Percentiles rank a stretch among this genome's conserved stretches.
These are phyloP conservation scores for Candida nemodendra DNA, from an alignment of 805 yeast genomes.

Conservation along the genomic window DNA sequence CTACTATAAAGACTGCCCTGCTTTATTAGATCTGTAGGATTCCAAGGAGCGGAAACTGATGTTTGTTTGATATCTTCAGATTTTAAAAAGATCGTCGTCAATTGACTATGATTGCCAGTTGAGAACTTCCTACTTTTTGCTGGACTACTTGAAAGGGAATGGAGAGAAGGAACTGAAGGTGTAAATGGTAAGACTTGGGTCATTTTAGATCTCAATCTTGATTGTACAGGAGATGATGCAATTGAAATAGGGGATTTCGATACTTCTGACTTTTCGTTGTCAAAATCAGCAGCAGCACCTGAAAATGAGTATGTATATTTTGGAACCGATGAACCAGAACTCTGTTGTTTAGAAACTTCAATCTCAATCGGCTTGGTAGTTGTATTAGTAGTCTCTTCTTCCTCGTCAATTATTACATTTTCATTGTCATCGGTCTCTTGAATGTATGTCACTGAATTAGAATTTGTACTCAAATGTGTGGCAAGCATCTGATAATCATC, in stretches of 20 bases:
- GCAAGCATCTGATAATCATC: background rate
- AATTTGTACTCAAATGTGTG: background rate
- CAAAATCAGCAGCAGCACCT: constrained; percentile 34
- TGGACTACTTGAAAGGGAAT: constrained; percentile 11
- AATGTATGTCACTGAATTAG: background rate
- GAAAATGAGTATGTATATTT: constrained; percentile 31
- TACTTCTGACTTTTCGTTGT: constrained; percentile 31
- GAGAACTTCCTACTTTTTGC: constrained; percentile 21
- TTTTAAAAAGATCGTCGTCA: constrained; percentile 28
- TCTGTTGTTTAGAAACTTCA: constrained; percentile 5
- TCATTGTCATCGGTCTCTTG: constrained; percentile 17
- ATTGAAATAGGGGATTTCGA: constrained; percentile 21
- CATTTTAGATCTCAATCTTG: constrained; percentile 11
- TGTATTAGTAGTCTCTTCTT: constrained; percentile 9
- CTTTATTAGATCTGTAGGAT: constrained; percentile 46
- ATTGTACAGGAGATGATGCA: constrained; percentile 16
- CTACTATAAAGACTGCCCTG: constrained; percentile 55
- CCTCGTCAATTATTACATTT: constrained; percentile 26
- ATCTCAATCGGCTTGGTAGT: constrained; percentile 22
- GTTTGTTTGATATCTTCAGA: constrained; percentile 1
- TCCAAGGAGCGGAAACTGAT: constrained; percentile 49
- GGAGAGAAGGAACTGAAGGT: constrained; percentile 8
- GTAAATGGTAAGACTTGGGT: constrained; percentile 12
- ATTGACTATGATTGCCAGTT: constrained; percentile 26
- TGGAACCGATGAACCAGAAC: constrained; percentile 14